Base-by-base conservation (phyloP, 2,329 filamentous ascomycete genomes). In the Trichoderma asperellum region DNA sequence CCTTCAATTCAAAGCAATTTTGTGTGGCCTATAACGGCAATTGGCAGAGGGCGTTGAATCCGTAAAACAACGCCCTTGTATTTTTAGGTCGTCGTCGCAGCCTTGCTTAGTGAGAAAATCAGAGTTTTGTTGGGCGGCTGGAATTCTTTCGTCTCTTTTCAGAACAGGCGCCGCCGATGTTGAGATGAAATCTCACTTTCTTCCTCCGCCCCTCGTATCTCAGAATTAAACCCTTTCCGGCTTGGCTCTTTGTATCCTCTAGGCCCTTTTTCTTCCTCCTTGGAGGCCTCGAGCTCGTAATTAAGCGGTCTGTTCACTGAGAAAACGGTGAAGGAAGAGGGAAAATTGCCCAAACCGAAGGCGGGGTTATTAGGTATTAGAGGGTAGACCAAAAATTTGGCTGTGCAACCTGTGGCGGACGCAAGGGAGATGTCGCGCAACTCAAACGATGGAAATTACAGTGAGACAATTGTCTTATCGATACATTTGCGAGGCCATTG, bases 261-360 rank as follows among this genome's bases (percentile, higher is more conserved):
- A 6, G 24, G 16, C 18, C 8, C 34, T 27, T 11, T 29, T 8
- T 32, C 16, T 8, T 43, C 40, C 16, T n/a, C 18, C 40, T 10
- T 34, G 27, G 47, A 8, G 43, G 27, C 11, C 43, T 21, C 47
- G 10, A 24, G 6, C 43, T 24, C 52, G 29, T 29, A 24, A 12
- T 14, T 18, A 58, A 57, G 63, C n/a, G 53, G 53, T 66, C 63
- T 57, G 37, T 32, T 34, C n/a, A 40, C 24, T 66, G 52, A 66
- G 63, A n/a, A 66, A 55, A 66, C 63, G 63, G 63, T 66, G 63
- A 66, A 24, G 40, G 61, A 66, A 47, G 40, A 49, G 53, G 63
- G 63, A 66, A 66, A 66, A 47, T 35, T 27, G 27, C 27, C 56
- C 55, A 57, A 62, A 24, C 21, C 29, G 24, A 66, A 58, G 63